Percentiles rank a stretch among this genome's conserved stretches.
Evolutionary conservation across 2,329 filamentous ascomycete species (phyloP).

Genomic region (Paraphaeosphaeria sporulosa): DNA sequence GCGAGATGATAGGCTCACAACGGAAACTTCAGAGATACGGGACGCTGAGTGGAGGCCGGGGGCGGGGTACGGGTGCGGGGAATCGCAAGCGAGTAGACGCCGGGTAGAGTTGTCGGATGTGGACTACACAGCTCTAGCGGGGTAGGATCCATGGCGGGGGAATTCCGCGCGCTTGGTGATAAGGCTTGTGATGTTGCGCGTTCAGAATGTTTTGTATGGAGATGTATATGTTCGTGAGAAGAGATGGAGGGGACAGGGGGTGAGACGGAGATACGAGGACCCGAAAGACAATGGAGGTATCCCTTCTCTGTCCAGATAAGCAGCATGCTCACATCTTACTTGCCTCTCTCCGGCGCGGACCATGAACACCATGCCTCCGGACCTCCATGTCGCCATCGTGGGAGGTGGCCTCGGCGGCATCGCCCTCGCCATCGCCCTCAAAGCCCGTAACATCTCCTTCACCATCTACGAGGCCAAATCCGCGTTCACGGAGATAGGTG

Average conservation of each 20-base stretch:
- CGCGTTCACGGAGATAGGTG: neutral
- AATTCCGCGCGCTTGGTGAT: neutral
- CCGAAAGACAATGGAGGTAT: too few relatives aligned
- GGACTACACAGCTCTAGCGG: neutral
- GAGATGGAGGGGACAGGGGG: too few relatives aligned
- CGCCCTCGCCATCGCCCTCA: neutral
- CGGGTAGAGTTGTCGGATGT: neutral
- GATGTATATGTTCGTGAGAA: too few relatives aligned
- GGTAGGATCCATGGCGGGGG: neutral
- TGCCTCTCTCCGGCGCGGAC: too few relatives aligned
- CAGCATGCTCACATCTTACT: too few relatives aligned
- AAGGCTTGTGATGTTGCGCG: too few relatives aligned
- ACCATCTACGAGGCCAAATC: neutral
- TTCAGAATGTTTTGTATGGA: too few relatives aligned
- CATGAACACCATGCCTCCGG: too few relatives aligned
- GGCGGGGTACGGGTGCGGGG: slow-evolving; percentile 2
- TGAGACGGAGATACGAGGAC: too few relatives aligned
- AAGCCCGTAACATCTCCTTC: neutral
- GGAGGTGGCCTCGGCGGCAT: neutral
- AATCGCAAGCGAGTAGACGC: slow-evolving; percentile 1
- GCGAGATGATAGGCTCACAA: neutral
- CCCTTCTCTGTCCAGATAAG: too few relatives aligned
- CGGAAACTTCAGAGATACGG: neutral
- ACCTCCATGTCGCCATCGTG: neutral
- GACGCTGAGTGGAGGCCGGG: neutral